Conservation (phyloP, 768 basidiomycete genomes). For the Thelephora ganbajun region DNA sequence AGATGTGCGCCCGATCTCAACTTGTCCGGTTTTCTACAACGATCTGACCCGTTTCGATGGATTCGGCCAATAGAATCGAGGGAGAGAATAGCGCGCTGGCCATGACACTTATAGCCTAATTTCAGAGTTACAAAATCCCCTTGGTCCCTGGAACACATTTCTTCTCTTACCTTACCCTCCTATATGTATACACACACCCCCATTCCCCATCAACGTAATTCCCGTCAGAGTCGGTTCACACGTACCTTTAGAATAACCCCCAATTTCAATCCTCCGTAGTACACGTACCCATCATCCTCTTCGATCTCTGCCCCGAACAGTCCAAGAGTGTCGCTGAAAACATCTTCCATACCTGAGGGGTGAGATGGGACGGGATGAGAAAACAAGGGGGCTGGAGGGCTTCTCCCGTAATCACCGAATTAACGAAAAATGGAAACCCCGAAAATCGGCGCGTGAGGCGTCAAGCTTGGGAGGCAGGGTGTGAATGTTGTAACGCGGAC, state of each 20-base stretch:
- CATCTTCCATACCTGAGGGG: background rate
- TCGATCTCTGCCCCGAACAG: background rate
- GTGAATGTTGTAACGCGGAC: too few relatives aligned
- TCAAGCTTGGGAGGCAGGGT: too few relatives aligned
- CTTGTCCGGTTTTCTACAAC: slow-evolving; percentile 27
- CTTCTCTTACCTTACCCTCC: background rate
- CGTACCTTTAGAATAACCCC: background rate
- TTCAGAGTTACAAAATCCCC: background rate
- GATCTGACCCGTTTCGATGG: slow-evolving; percentile 43
- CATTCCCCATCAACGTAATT: background rate
- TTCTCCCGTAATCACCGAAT: too few relatives aligned
- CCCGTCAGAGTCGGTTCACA: background rate
- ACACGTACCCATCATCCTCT: background rate
- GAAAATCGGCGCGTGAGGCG: too few relatives aligned
- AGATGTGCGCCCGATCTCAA: slow-evolving; percentile 11
- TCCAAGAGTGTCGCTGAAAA: background rate
- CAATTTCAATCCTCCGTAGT: background rate
- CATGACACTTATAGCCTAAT: slow-evolving; percentile 52
- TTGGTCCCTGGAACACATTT: too few relatives aligned
- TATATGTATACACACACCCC: slow-evolving; percentile 1
- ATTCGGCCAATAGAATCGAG: slow-evolving; percentile 49
- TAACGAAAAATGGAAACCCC: too few relatives aligned
- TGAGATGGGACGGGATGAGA: background rate
- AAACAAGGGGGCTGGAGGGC: background rate
- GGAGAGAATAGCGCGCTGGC: slow-evolving; percentile 68